Evolutionary conservation across 352 stramenopile species (phyloP).

Genomic region (Peronospora farinosa): DNA sequence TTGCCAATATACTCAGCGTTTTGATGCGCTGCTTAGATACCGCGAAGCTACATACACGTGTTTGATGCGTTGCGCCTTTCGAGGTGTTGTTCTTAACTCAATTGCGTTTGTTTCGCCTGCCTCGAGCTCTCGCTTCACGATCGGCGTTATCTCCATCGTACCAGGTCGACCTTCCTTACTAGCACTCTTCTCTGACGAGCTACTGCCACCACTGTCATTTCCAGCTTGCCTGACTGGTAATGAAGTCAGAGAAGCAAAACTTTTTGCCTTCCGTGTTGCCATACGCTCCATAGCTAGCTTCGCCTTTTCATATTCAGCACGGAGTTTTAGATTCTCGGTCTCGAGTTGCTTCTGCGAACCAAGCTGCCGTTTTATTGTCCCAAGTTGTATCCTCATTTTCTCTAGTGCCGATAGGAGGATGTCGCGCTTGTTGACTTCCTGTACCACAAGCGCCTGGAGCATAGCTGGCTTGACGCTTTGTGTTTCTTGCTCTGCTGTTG

Average conservation of each 20-base stretch:
- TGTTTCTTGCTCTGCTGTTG: background rate
- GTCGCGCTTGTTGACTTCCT: slow-evolving; percentile 31
- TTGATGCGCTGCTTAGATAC: slow-evolving; percentile 37
- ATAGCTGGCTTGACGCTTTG: slow-evolving; percentile 21
- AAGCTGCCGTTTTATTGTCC: slow-evolving; percentile 37
- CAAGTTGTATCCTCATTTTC: slow-evolving; percentile 27
- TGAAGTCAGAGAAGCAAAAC: slow-evolving; percentile 6
- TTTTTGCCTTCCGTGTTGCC: slow-evolving; percentile 27
- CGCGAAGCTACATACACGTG: slow-evolving; percentile 42
- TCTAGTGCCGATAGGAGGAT: slow-evolving; percentile 19
- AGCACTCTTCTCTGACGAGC: slow-evolving; percentile 15
- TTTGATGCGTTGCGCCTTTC: slow-evolving; percentile 31
- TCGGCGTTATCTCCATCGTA: background rate
- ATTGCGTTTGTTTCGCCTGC: slow-evolving; percentile 7
- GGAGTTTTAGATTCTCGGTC: slow-evolving; percentile 48
- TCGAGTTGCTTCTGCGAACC: slow-evolving; percentile 32
- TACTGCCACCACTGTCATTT: slow-evolving; percentile 8
- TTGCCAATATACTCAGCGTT: slow-evolving; percentile 14
- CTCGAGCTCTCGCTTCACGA: slow-evolving; percentile 23
- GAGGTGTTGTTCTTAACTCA: slow-evolving; percentile 19
- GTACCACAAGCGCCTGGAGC: slow-evolving; percentile 33
- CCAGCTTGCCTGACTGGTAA: slow-evolving; percentile 7
- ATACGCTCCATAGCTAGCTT: slow-evolving; percentile 67
- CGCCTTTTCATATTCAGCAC: slow-evolving; percentile 52
- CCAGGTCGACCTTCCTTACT: slow-evolving; percentile 12